Base-by-base conservation (phyloP, 306 rosid genomes). In the Vigna nakashimae region DNA sequence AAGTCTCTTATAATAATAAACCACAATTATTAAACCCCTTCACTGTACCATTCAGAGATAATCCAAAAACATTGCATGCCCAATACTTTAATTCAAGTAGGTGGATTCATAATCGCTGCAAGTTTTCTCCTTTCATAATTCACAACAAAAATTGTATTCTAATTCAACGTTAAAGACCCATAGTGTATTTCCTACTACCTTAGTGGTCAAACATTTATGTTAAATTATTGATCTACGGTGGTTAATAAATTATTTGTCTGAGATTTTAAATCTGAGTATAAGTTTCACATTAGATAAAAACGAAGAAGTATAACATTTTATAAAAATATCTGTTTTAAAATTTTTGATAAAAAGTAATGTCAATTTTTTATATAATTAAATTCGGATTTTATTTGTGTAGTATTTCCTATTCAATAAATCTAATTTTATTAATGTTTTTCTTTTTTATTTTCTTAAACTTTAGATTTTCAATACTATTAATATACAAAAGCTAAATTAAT, bases 1-100 rank as follows among this genome's bases (percentile, higher is more conserved):
- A 68, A 69, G 30, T 58, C 84, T 84, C 87, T 84, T 84, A 82
- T 84, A 80, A 28, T 66, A 66, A 66, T 77, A 49, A 48, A 58
- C 8, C 43, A 53, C 72, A 32, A 42, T 69, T 34, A 56, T 75
- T 18, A 69, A 50, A 5, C 20, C 71, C 34, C 49, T 66, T 82
- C 17, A 16, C n/a, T n/a, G n/a, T n/a, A n/a, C 46, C 62, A 48
- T 28, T 69, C 56, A 83, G 36, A 46, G 22, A 63, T 22, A 10
- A n/a, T 30, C 32, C 7, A 34, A 4, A n/a, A 11, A 36, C 48
- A 56, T 2, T 49, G 63, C 75, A 74, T 46, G 64, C 1, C 30
- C n/a, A 56, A 0, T 42, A 26, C 17, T 77, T 71, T 56, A 71
- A 38, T 28, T 75, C 34, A 67, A 69, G 77, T 75, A 20, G 84